A percentile compares a stretch with the other conserved stretches of the same genome.
Evolutionary conservation across 169 alveolate genomes (phyloP).

Genomic region (Perkinsus olseni): DNA sequence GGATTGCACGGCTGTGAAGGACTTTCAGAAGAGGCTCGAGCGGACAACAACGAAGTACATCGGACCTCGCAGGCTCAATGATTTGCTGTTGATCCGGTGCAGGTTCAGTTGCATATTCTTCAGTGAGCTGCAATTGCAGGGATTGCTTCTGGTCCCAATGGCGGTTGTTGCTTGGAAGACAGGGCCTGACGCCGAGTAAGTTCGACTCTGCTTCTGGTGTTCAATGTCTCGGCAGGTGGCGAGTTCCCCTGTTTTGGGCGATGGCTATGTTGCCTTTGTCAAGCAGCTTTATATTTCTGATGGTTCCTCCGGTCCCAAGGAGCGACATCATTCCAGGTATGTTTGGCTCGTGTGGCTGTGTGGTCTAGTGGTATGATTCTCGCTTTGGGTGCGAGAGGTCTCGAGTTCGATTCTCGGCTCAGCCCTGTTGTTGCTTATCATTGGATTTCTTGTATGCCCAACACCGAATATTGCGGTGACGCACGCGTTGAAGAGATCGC

Average conservation of each 20-base stretch:
- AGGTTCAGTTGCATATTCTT: not conserved
- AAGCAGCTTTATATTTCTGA: not conserved
- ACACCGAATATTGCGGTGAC: no score
- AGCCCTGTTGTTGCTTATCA: not conserved
- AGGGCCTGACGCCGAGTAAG: not conserved
- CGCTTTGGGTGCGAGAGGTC: no score
- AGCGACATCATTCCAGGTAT: not conserved
- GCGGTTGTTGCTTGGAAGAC: not conserved
- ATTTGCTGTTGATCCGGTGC: not conserved
- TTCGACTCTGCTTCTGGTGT: not conserved
- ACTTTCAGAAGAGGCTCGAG: not conserved
- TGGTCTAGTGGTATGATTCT: not conserved
- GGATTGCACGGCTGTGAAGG: not conserved
- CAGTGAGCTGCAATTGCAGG: not conserved
- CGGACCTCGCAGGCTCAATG: no score
- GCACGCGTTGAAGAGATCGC: no score
- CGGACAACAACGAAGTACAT: not conserved
- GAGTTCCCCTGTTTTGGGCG: not conserved
- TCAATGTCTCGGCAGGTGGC: not conserved
- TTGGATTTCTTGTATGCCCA: not conserved
- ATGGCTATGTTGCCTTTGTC: not conserved
- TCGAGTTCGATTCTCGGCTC: not conserved
- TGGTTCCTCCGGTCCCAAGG: not conserved
- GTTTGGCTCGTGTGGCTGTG: not conserved
- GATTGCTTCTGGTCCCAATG: not conserved